These are phyloP conservation scores for Acanthamoeba triangularis DNA, from an alignment of 208 protist species.

Conservation along the genomic window DNA sequence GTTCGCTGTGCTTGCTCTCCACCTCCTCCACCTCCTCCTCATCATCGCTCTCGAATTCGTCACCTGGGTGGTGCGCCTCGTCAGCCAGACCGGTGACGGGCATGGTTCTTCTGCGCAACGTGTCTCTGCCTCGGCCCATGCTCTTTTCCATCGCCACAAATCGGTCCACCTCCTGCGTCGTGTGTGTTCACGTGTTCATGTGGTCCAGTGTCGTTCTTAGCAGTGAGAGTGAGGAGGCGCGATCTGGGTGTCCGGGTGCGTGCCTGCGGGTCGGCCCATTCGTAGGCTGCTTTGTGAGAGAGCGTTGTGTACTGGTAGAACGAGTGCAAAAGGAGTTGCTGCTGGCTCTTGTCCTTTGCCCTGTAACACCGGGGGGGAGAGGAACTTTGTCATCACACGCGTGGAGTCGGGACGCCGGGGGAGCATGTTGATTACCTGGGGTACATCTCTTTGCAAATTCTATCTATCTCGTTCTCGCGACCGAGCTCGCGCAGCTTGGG, in stretches of 20 bases:
- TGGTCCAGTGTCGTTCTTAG: neutral
- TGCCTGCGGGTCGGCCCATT: constrained; percentile 56
- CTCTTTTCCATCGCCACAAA: constrained; percentile 51
- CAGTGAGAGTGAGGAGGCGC: neutral
- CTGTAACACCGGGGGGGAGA: neutral
- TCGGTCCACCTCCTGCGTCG: constrained; percentile 15
- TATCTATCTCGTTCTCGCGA: constrained; percentile 56
- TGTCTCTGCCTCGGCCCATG: constrained; percentile 7
- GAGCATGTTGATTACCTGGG: neutral
- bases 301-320: constrained; percentile 65
- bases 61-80: neutral
- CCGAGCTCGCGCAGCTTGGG: constrained; percentile 27
- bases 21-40: neutral
- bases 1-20: neutral
- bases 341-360: constrained; percentile 20
- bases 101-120: neutral
- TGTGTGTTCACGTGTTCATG: neutral
- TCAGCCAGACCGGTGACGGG: neutral
- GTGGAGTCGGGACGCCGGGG: neutral
- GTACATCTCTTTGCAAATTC: constrained; percentile 32
- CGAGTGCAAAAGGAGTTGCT: constrained; percentile 12
- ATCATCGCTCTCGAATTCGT: neutral
- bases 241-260: too few species aligned
- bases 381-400: neutral
- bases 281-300: constrained; percentile 49